Evolutionary conservation across 2,329 filamentous ascomycete species (phyloP).

Genomic region (Clonostachys sp.): DNA sequence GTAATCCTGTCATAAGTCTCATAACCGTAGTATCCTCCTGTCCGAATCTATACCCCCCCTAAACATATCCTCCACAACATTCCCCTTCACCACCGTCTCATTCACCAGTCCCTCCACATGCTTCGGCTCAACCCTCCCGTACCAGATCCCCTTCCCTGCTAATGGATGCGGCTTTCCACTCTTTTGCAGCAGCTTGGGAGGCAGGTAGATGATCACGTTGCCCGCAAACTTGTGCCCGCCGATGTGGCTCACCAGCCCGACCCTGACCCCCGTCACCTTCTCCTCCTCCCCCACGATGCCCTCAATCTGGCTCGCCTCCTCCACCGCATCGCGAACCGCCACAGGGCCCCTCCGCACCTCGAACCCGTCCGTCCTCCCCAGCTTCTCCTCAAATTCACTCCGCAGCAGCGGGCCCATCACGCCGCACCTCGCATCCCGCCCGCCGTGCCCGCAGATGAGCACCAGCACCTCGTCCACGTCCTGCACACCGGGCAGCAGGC

Average conservation of each 20-base stretch:
- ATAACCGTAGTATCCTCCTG: slow-evolving; percentile 46
- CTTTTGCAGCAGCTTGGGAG: slow-evolving; percentile 40
- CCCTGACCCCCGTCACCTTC: slow-evolving; percentile 40
- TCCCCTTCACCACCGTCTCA: slow-evolving; percentile 65
- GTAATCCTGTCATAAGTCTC: slow-evolving; percentile 3
- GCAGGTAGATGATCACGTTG: slow-evolving; percentile 78
- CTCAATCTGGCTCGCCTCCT: slow-evolving; percentile 10
- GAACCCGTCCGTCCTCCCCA: slow-evolving; percentile 41
- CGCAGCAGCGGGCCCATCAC: slow-evolving; percentile 70
- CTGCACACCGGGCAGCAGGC: slow-evolving; percentile 49
- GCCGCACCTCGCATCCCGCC: slow-evolving; percentile 78
- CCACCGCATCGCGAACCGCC: slow-evolving; percentile 22
- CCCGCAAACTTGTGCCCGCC: slow-evolving; percentile 84
- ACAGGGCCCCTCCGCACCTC: slow-evolving; percentile 41
- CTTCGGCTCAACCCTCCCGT: slow-evolving; percentile 70
- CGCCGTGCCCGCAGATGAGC: slow-evolving; percentile 83
- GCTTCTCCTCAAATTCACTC: slow-evolving; percentile 61
- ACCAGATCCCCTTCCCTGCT: slow-evolving; percentile 74
- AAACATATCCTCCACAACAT: slow-evolving; percentile 66
- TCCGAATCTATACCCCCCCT: slow-evolving; percentile 60
- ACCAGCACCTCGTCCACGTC: slow-evolving; percentile 68
- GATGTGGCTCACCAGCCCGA: slow-evolving; percentile 73
- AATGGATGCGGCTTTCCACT: slow-evolving; percentile 49
- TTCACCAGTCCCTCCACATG: slow-evolving; percentile 72
- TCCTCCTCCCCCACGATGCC: slow-evolving; percentile 3